phyloP scores from a whole-genome alignment of 2,329 filamentous ascomycete genomes.

The Waltergamsia citrina region DNA sequence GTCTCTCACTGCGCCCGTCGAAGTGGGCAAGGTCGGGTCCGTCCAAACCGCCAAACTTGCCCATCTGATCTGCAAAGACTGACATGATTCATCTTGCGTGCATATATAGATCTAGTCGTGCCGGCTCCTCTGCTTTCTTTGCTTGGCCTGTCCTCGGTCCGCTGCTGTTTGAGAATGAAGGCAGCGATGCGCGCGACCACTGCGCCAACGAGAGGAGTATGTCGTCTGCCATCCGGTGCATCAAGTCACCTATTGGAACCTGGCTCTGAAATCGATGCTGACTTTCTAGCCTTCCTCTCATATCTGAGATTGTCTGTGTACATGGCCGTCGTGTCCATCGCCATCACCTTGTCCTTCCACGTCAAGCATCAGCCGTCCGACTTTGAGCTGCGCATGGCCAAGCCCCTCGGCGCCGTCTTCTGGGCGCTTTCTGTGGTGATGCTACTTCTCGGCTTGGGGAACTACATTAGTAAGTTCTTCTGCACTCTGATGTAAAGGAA shows the following conservation, averaged over 20 bases:
- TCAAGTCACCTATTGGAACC: neutral
- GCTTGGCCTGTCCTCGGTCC: conserved; percentile 55
- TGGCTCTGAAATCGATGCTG: neutral
- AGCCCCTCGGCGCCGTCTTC: conserved; percentile 80
- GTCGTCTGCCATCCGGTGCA: conserved; percentile 6
- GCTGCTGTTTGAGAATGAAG: conserved; percentile 64
- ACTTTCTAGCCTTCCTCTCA: conserved; percentile 62
- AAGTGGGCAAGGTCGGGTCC: conserved; percentile 31
- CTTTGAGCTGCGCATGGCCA: conserved; percentile 66
- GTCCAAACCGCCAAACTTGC: conserved; percentile 4
- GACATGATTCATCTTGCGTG: neutral
- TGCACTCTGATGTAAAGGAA: neutral
- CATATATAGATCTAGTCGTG: conserved; percentile 10
- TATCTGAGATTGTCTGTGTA: conserved; percentile 86
- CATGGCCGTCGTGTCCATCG: conserved; percentile 81
- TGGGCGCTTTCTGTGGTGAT: conserved; percentile 76
- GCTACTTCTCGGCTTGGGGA: conserved; percentile 66
- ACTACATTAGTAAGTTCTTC: conserved; percentile 64
- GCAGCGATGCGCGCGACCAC: conserved; percentile 67
- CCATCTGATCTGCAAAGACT: neutral
- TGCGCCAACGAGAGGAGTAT: conserved; percentile 68
- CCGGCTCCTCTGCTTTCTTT: conserved; percentile 37
- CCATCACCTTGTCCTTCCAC: conserved; percentile 90
- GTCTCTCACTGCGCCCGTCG: conserved; percentile 30
- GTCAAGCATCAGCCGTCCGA: conserved; percentile 62